phyloP scores from a whole-genome alignment of 192 early-diverging fungal genomes.

The Mortierella antarctica region DNA sequence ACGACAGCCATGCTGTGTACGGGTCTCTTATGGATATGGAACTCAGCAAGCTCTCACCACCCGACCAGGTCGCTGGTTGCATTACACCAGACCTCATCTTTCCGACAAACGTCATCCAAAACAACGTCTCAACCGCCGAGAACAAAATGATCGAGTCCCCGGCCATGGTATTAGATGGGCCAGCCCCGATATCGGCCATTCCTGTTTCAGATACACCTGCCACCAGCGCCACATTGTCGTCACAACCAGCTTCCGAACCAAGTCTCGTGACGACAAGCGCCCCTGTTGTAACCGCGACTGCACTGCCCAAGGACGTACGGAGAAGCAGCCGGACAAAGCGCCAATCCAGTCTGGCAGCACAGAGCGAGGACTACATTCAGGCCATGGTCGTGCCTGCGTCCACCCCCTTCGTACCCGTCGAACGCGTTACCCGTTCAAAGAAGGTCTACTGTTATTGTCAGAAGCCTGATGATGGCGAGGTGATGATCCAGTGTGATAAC shows the following conservation, averaged over 20 bases:
- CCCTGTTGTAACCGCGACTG: background rate
- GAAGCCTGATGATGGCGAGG: slow-evolving; percentile 72
- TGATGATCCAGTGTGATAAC: slow-evolving; percentile 82
- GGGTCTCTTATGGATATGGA: slow-evolving; percentile 52
- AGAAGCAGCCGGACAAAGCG: slow-evolving; percentile 24
- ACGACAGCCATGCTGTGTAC: slow-evolving; percentile 9
- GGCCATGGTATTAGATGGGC: background rate
- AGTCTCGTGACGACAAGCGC: background rate
- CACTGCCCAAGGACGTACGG: slow-evolving; percentile 19
- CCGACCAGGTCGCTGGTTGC: slow-evolving; percentile 9
- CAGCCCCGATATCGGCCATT: background rate
- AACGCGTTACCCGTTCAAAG: slow-evolving; percentile 48
- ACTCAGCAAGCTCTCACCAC: slow-evolving; percentile 21
- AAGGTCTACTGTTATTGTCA: slow-evolving; percentile 79
- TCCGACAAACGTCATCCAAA: slow-evolving; percentile 3
- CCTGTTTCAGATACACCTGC: too few relatives aligned
- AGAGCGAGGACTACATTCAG: slow-evolving; percentile 20
- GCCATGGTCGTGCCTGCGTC: too few relatives aligned
- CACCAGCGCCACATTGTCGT: too few relatives aligned
- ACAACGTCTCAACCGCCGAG: background rate
- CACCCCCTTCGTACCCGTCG: background rate
- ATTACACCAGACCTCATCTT: slow-evolving; percentile 46
- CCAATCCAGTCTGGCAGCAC: slow-evolving; percentile 24
- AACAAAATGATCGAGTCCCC: background rate
- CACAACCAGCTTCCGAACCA: too few relatives aligned